Base-by-base conservation (phyloP, 192 early-diverging fungal species). In the Podila minutissima region DNA sequence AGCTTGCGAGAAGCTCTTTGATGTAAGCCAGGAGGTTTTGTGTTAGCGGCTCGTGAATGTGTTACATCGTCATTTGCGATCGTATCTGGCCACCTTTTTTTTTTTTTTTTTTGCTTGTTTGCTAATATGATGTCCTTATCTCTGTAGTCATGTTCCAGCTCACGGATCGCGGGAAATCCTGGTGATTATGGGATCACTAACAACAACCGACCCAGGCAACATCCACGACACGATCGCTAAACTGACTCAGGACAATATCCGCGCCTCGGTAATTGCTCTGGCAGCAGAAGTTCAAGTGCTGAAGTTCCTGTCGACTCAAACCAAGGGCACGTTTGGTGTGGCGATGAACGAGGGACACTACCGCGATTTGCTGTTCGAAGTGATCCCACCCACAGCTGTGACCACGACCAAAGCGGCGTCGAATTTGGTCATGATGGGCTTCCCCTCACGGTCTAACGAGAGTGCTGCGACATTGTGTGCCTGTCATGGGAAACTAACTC, bases 141-240 rank as follows among this genome's bases (percentile, higher is more conserved):
- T 71, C 28, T 87, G 83, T 69, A 84, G 83, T 48, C 89, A 96
- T 67, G 94, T 96, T n/a, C 96, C 97, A 12, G 85, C 90, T 5
- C 97, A 99, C 68, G 95, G 95, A 59, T 91, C 93, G 3, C 89
- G 94, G 24, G 97, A 99, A 74, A 88, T 97, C 50, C 69, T 98
- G 4, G 84, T 96, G n/a, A 85, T 99, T 2, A 92, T 93, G 74
- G 96, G 92, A 2, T 93, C 96, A 0, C 85, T 99, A 29, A 96
- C 95, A 2, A 95, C 97, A 0, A 97, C 95, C 73, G 97, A 99
- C 77, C 97, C 97, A 6, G 94, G 93, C 3, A 91, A 99, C 64
- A 97, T 99, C 32, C 86, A 91, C 64, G 89, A 94, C 38, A 98
- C 97, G 0, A 88, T 97, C 49, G 82, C 84, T 35, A 70, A 85